Evolutionary conservation across 768 basidiomycete genomes (phyloP), one percentile per base, ranked within the genome.

Genomic region (Tricholoma matsutake): DNA sequence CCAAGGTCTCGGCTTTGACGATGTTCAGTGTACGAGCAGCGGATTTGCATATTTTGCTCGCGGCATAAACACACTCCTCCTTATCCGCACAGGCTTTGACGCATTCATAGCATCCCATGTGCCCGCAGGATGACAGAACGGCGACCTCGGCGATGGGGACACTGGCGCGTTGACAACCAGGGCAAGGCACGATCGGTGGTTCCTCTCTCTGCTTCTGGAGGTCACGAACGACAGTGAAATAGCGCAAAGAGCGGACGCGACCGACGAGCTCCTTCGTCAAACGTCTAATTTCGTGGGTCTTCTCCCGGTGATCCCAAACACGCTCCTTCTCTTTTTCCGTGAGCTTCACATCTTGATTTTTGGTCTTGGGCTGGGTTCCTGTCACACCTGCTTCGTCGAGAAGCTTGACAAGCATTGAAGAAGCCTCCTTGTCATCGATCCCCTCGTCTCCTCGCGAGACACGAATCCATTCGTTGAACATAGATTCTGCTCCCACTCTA

Each of bases 101-200:
- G 68, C 93, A 95, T 2, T 79, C 73, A 65, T 84, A 71, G 67
- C 93, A 95, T 3, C 95, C 94, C 68, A 85, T 87, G 71, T 98
- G 95, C 7, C 95, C 95, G 65, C 95, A 98, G 20, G 92, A 94
- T 4, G 94, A 96, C 34, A 96, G 79, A 3, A 97, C 88, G 20
- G 92, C 89, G 59, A 93, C 79, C 57, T 94, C 89, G 9, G 79
- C 76, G 64, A 88, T 79, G 2, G 84, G 84, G 37, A 91, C 73
- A 59, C 76, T 76, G 52, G 82, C 75, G 52, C 80, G 78, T 29
- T 76, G 76, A 65, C 92, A 94, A 39, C 72, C 71, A 4, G 88
- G 86, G 64, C 92, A 94, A 8, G 80, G 73, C 39, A 90, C 79
- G 29, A 77, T 74, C 16, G 85, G 80, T 8, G 87, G 86, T 10